phyloP scores from a whole-genome alignment of 805 yeast species.

The Lachancea lanzarotensis region DNA sequence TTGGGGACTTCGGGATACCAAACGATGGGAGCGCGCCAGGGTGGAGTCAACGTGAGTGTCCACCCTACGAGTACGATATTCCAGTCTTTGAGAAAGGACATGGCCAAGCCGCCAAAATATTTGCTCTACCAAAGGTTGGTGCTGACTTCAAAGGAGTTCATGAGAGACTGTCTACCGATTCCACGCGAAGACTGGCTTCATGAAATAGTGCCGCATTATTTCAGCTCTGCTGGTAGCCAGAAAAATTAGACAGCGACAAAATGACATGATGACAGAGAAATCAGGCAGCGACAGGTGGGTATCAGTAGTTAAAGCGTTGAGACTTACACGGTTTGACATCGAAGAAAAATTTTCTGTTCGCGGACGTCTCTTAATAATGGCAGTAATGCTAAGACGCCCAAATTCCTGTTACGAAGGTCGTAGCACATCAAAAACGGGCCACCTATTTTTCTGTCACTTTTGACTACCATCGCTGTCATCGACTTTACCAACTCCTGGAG shows the following conservation, averaged over 20 bases:
- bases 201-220: constrained; percentile 62
- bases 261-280: too few species aligned
- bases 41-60: constrained; percentile 64
- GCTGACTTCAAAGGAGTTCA: constrained; percentile 78
- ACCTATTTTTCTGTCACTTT: too few species aligned
- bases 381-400: too few species aligned
- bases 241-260: neutral
- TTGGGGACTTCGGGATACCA: constrained; percentile 25
- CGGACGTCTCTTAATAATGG: too few species aligned
- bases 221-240: neutral
- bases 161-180: constrained; percentile 72
- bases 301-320: too few species aligned
- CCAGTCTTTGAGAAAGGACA: constrained; percentile 27
- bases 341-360: too few species aligned
- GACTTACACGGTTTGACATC: too few species aligned
- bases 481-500: too few species aligned
- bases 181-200: constrained; percentile 64
- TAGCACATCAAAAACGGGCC: too few species aligned
- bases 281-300: too few species aligned
- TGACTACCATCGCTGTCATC: too few species aligned
- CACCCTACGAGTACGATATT: constrained; percentile 83
- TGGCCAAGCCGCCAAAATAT: constrained; percentile 66
- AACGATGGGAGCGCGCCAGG: constrained; percentile 36
- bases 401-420: too few species aligned
- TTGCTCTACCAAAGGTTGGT: constrained; percentile 80